Base-by-base conservation (phyloP, 768 basidiomycete genomes). In the Lanmaoa rubissima region DNA sequence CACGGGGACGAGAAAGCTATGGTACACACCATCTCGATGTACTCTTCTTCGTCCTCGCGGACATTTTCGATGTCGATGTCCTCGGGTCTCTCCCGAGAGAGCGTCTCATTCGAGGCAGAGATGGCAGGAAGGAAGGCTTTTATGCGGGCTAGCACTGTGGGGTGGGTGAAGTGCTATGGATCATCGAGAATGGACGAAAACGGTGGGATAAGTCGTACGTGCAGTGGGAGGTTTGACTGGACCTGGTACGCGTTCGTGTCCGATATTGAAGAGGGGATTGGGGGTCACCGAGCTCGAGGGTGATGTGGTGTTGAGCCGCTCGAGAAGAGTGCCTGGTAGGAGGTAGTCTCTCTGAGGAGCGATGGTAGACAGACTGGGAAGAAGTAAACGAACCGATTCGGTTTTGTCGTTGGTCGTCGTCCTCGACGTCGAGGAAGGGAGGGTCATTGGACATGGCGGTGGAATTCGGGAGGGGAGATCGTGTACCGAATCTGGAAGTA, bases 11-110 rank as follows among this genome's bases (percentile, higher is more conserved):
- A 7, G 34, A 14, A 3, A 41, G 26, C 17, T 1, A 19, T 44
- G 43, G 17, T 31, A 54, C 58, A 64, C 73, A 84, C 86, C 85
- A 88, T 88, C 68, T 88, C 81, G 61, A 90, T 85, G 65, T 86
- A 82, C 55, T 71, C 77, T 1, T 75, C 76, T 49, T 74, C 75
- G n/a, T 73, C 73, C 21, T 73, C 75, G 8, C 74, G 71, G 24
- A 90, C 61, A 54, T 85, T 77, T 68, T 91, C 89, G 40, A 91
- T 88, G 63, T 90, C 82, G n/a, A 90, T 73, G 61, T 82, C 85
- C 17, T 68, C 65, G 1, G 84, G 86, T 56, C 85, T 78, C 40
- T 70, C 67, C 39, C 77, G 74, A 4, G 76, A 63, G 17, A 90
- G 77, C 1, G 78, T 68, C 2, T 76, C 77, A 61, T 88, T 90